Conservation (phyloP, 257 asterid genomes). For the Solanum okadae region DNA sequence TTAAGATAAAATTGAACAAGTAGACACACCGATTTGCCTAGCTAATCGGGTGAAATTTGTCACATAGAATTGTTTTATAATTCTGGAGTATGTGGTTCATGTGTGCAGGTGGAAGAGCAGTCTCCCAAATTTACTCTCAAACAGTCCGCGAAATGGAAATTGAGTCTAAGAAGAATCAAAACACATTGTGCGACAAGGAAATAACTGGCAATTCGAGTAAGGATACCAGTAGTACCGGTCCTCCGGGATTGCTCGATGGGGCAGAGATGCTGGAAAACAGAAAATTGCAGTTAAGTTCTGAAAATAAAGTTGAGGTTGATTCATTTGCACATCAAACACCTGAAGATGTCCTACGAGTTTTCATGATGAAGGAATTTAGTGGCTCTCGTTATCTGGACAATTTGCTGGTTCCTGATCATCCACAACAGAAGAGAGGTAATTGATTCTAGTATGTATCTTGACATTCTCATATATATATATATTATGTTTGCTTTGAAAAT, state of each 20-base stretch:
- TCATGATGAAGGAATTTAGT: conserved; percentile 27
- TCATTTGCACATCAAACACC: conserved; percentile 6
- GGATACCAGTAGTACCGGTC: background rate
- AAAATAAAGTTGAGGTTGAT: background rate
- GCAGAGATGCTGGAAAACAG: conserved; percentile 1
- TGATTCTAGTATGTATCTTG: background rate
- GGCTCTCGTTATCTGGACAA: conserved; percentile 18
- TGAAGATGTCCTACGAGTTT: conserved; percentile 22
- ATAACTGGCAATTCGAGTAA: background rate
- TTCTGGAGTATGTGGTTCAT: background rate
- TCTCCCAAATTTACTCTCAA: conserved; percentile 14
- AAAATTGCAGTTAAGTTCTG: background rate
- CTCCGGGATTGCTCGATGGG: background rate
- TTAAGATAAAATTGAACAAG: no score
- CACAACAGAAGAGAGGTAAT: conserved; percentile 5
- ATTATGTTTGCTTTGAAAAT: background rate
- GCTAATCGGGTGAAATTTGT: no score
- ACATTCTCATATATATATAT: background rate
- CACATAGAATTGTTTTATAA: no score
- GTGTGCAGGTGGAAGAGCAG: conserved; percentile 2
- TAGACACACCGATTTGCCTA: no score
- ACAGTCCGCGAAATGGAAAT: conserved; percentile 20
- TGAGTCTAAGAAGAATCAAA: conserved; percentile 13
- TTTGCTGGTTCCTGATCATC: conserved; percentile 16
- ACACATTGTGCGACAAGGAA: background rate